Conservation (phyloP, 2,329 filamentous ascomycete species). For the Neofusicoccum laricinum region DNA sequence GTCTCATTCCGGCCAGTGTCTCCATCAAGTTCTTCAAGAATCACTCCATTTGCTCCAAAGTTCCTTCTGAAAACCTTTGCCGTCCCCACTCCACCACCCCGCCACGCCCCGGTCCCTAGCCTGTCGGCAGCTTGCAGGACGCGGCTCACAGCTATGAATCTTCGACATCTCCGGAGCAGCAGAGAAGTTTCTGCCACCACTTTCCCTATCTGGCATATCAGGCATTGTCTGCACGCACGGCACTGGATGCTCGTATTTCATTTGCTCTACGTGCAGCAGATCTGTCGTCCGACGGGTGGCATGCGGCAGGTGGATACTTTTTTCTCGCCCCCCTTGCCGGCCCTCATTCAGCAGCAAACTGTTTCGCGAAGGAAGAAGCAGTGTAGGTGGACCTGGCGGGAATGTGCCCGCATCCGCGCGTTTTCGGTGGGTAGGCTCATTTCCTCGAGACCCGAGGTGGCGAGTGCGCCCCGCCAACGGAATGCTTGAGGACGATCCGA, state of each 20-base stretch:
- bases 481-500: not conserved
- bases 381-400: not conserved
- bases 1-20: too few relatives aligned
- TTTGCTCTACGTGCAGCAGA: not conserved
- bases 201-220: not conserved
- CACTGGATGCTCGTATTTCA: not conserved
- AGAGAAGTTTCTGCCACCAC: not conserved
- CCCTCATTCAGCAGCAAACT: not conserved
- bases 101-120: too few relatives aligned
- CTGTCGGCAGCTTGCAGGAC: not conserved
- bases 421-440: not conserved
- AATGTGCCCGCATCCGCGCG: not conserved
- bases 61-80: too few relatives aligned
- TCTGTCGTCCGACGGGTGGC: not conserved
- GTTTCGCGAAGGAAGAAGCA: not conserved
- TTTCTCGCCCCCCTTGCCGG: not conserved
- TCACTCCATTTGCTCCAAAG: too few relatives aligned
- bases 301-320: not conserved
- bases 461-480: not conserved
- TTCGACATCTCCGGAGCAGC: not conserved
- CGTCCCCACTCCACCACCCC: too few relatives aligned
- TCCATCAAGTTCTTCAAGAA: too few relatives aligned
- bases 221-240: not conserved
- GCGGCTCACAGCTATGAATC: not conserved
- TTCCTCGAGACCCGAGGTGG: not conserved